Base-by-base conservation (phyloP, 1,284 basidiomycete genomes). In the Cerrena zonata region DNA sequence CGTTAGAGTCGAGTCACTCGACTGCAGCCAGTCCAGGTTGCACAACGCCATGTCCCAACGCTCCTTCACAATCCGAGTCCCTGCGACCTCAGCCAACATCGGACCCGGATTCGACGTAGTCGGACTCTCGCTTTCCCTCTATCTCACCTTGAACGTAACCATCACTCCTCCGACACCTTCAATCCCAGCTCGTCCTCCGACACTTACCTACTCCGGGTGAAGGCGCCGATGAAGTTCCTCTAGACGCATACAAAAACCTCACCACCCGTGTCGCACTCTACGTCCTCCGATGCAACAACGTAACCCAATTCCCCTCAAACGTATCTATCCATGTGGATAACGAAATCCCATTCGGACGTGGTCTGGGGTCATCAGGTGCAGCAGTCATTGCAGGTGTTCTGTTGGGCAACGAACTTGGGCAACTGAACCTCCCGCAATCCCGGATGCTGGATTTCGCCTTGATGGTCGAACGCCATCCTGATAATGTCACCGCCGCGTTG, bases 31-130 rank as follows among this genome's bases (percentile, higher is more conserved):
- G 11, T 11, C n/a, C n/a, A n/a, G n/a, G n/a, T n/a, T n/a, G n/a
- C n/a, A n/a, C n/a, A n/a, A 11, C 46, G 46, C 51, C 47, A 57
- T 57, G 55, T 22, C 55, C n/a, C 23, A 61, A 43, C 60, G 61
- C 45, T 63, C 66, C 24, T 80, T 87, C 66, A 74, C 70, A 44
- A 91, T 99, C 69, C 79, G 77, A 59, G 90, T 99, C 48, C 95
- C 95, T 7, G 93, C 93, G 21, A 98, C 95, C 1, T 95, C 94
- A 52, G 95, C 95, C 58, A 99, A 99, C 76, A 94, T 99, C 64
- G 95, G 95, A 2, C 96, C 96, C 23, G 96, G 96, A 12, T 99
- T 99, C 69, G 96, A 99, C 68, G 96, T 99, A 53, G 92, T 97
- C 57, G 96, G 96, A 19, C 86, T 99, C 55, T 96, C 95, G 1